A percentile compares a stretch with the other conserved stretches of the same genome.
phyloP scores from a whole-genome alignment of 2,329 filamentous ascomycete species.

The Blumeria hordei region DNA sequence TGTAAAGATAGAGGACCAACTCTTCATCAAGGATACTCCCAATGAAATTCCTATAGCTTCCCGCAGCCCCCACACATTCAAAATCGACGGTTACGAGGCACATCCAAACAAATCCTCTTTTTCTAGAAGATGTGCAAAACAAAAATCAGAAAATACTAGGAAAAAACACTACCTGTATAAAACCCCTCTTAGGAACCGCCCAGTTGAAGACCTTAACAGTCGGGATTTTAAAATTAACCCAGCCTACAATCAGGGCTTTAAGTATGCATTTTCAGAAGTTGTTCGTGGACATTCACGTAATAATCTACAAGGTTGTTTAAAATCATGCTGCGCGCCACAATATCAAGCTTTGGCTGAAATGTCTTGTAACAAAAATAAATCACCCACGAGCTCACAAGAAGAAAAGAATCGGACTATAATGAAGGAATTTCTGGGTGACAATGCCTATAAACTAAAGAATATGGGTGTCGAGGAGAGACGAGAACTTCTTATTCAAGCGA shows the following conservation, averaged over 20 bases:
- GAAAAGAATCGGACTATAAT: conserved; percentile 25
- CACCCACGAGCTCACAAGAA: conserved; percentile 10
- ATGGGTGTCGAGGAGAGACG: conserved; percentile 37
- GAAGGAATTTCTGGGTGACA: conserved; percentile 28
- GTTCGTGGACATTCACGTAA: conserved; percentile 33
- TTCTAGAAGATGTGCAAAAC: too few species aligned
- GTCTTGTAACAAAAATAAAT: conserved; percentile 4
- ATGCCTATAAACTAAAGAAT: conserved; percentile 30
- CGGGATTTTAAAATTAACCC: conserved; percentile 43
- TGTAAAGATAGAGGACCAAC: too few species aligned
- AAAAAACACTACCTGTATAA: conserved; percentile 3
- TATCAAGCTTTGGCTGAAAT: conserved; percentile 13
- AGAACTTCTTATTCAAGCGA: conserved; percentile 50
- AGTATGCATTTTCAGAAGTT: conserved; percentile 34
- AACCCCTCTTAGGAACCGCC: conserved; percentile 18
- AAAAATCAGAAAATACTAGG: background rate
- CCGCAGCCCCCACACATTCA: background rate
- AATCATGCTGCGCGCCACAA: conserved; percentile 26
- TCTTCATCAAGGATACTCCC: too few species aligned
- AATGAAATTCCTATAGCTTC: too few species aligned
- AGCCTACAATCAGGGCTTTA: conserved; percentile 28
- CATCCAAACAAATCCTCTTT: background rate
- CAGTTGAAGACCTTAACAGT: conserved; percentile 18
- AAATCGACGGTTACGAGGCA: background rate
- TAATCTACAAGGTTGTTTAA: conserved; percentile 35